Percentiles rank a stretch among this genome's conserved stretches.
These are phyloP conservation scores for Claviceps fusiformis DNA, from an alignment of 2,329 filamentous ascomycete species.

Conservation along the genomic window DNA sequence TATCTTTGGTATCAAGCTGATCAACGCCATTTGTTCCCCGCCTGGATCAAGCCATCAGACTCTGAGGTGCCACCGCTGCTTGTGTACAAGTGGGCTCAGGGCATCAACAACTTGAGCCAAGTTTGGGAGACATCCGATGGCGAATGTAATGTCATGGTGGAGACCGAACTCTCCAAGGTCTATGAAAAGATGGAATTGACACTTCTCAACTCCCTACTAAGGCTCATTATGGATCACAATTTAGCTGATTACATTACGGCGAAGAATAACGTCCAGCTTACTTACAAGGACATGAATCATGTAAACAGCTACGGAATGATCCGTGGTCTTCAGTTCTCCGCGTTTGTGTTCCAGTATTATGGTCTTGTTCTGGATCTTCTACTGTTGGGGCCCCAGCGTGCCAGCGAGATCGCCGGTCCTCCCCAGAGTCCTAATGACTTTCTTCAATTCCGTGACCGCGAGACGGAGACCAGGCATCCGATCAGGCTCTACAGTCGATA, in stretches of 20 bases:
- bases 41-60: conserved; percentile 98
- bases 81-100: conserved; percentile 98
- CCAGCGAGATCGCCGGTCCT: conserved; percentile 94
- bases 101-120: conserved; percentile 92
- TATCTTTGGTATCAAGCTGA: conserved; percentile 99
- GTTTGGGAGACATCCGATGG: conserved; percentile 92
- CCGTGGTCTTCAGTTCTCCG: conserved; percentile 91
- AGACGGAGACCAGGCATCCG: conserved; percentile 84
- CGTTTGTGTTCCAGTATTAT: conserved; percentile 98
- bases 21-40: conserved; percentile 89
- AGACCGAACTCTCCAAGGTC: conserved; percentile 96
- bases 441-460: conserved; percentile 85
- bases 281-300: conserved; percentile 99
- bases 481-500: conserved; percentile 97
- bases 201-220: conserved; percentile 78
- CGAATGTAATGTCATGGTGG: conserved; percentile 97
- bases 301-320: conserved; percentile 99
- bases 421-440: conserved; percentile 94
- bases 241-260: conserved; percentile 97
- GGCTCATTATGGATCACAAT: conserved; percentile 98
- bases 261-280: conserved; percentile 98
- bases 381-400: conserved; percentile 81
- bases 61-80: conserved; percentile 91
- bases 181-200: conserved; percentile 99
- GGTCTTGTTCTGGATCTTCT: conserved; percentile 89